phyloP scores from a whole-genome alignment of 768 basidiomycete genomes.

The Serpula lacrymans region DNA sequence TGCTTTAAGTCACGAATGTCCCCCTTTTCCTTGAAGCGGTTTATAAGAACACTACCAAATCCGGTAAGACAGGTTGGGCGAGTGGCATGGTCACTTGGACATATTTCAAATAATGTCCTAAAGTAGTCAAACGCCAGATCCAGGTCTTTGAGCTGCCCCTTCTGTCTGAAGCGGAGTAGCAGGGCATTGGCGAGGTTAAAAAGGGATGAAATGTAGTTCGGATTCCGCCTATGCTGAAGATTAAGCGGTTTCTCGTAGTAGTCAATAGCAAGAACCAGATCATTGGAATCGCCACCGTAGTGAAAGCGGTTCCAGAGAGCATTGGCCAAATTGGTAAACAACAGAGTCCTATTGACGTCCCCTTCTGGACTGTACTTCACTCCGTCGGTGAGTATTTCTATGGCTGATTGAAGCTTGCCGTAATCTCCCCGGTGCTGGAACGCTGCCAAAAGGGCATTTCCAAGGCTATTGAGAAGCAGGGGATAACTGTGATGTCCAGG shows the following conservation, averaged over 20 bases:
- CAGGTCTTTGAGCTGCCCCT: slow-evolving; percentile 11
- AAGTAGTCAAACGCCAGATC: slow-evolving; percentile 14
- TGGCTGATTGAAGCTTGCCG: slow-evolving; percentile 16
- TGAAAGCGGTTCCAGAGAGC: slow-evolving; percentile 17
- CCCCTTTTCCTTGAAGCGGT: slow-evolving; percentile 13
- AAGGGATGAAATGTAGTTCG: slow-evolving; percentile 11
- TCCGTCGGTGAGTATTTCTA: slow-evolving; percentile 13
- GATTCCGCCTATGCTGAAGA: slow-evolving; percentile 11
- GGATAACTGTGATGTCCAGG: slow-evolving; percentile 12
- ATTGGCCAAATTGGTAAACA: slow-evolving; percentile 16
- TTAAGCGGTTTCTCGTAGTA: slow-evolving; percentile 13
- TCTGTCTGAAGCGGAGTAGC: slow-evolving; percentile 7
- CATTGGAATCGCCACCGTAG: slow-evolving; percentile 9
- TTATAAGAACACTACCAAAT: slow-evolving; percentile 7
- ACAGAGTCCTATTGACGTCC: slow-evolving; percentile 12
- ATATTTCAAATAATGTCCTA: slow-evolving; percentile 12
- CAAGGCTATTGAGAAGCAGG: slow-evolving; percentile 10
- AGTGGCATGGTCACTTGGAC: slow-evolving; percentile 5
- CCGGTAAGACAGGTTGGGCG: not conserved
- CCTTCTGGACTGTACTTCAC: slow-evolving; percentile 13
- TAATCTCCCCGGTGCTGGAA: slow-evolving; percentile 13
- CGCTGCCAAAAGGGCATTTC: slow-evolving; percentile 2
- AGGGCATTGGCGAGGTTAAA: slow-evolving; percentile 9
- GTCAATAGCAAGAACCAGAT: slow-evolving; percentile 22
- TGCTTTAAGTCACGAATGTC: slow-evolving; percentile 12